Evolutionary conservation across 306 rosid genomes (phyloP), one percentile per base, ranked within the genome.

Genomic region (Pachyrhizus erosus): DNA sequence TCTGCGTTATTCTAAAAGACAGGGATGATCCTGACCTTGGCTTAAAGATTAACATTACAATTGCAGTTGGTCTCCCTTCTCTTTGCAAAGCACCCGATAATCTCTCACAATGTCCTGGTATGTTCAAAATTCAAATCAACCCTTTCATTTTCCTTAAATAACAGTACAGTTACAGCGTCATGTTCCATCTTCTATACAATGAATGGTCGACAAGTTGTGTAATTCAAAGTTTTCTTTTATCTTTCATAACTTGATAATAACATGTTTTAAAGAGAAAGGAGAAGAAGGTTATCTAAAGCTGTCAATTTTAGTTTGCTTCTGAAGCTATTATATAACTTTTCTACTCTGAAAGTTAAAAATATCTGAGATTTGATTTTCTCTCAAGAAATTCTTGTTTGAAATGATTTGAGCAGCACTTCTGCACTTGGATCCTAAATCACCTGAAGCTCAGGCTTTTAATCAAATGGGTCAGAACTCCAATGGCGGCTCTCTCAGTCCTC

Each of bases 391-490:
- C 13, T 10, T 18, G 23, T 69, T 69, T 79, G 33, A 24, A 71
- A 14, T 82, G 9, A 34, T 57, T 5, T 20, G 34, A 29, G 84
- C 87, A 87, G 97, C 83, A 68, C 89, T 90, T 65, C 85, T 92
- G 3, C 89, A 92, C 65, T 64, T 92, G 92, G 86, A 88, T 80
- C 92, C 91, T 7, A 80, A 87, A 23, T 92, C 94, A 45, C 78
- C 87, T 1, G 94, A 90, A 76, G 97, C 97, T 62, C 89, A 86
- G 57, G 88, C 86, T 54, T 92, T 90, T 80, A 86, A 87, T 80
- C 88, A 92, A 76, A 37, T 83, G 27, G 87, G 74, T 42, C 77
- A 27, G 26, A 78, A 79, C 72, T 65, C 88, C 2, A 58, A 24
- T 12, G 69, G 68, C 9, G 75, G 49, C 80, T 51, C 81, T 33